Evolutionary conservation across 1,284 basidiomycete species (phyloP).

Genomic region (Fomitopsis schrenkii): DNA sequence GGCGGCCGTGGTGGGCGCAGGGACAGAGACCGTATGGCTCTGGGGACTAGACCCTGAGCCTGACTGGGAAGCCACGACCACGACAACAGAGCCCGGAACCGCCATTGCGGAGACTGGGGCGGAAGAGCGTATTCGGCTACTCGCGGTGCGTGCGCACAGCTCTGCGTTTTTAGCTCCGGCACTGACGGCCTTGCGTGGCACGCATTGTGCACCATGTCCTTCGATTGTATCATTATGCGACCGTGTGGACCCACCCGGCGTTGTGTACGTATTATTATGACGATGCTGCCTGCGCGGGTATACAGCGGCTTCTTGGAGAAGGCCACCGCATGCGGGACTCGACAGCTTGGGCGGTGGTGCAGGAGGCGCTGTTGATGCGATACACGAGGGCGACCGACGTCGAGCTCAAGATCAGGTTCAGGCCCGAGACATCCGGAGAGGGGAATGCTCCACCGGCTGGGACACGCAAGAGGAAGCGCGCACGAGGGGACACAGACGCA

Average conservation of each 20-base stretch:
- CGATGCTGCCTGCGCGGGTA: not conserved
- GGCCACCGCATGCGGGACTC: constrained; percentile 41
- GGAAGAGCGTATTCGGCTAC: constrained; percentile 23
- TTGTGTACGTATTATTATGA: not conserved
- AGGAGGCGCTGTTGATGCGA: constrained; percentile 44
- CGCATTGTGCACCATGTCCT: not conserved
- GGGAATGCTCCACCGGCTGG: not conserved
- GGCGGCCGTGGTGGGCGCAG: constrained; percentile 30
- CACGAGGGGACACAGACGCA: not conserved
- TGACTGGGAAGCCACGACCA: not conserved
- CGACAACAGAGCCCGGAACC: constrained; percentile 13
- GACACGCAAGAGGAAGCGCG: constrained; percentile 11
- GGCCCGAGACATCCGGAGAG: not conserved
- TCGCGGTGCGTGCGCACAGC: constrained; percentile 33
- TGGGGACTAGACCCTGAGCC: constrained; percentile 38
- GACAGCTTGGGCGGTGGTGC: constrained; percentile 33
- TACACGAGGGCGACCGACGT: constrained; percentile 29
- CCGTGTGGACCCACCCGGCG: not conserved
- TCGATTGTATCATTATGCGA: not conserved
- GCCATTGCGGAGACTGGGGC: constrained; percentile 14
- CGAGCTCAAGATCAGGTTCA: constrained; percentile 7
- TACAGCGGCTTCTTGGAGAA: constrained; percentile 42
- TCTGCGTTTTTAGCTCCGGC: not conserved
- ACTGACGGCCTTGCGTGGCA: not conserved
- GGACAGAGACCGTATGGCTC: constrained; percentile 41